Conservation (phyloP, 2,329 filamentous ascomycete genomes). For the Purpureocillium lavendulum region DNA sequence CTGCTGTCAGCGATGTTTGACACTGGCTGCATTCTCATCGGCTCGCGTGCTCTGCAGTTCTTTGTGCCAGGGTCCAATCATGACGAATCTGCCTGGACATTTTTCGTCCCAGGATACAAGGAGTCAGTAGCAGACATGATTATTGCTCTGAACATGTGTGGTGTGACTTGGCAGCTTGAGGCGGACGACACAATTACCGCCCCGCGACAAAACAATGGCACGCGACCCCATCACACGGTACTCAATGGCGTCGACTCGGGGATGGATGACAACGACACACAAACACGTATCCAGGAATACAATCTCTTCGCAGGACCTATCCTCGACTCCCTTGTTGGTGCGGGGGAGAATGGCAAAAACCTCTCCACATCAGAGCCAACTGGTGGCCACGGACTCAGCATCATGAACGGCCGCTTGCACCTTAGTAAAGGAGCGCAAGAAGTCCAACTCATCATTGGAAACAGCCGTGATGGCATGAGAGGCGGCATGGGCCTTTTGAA, state of each 20-base stretch:
- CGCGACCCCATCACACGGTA: too few relatives aligned
- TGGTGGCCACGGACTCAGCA: not conserved
- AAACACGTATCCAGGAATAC: too few relatives aligned
- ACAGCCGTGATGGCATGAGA: not conserved
- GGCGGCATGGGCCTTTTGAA: conserved; percentile 6
- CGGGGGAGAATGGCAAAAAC: too few relatives aligned
- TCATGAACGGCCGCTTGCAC: conserved; percentile 1
- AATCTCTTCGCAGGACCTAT: too few relatives aligned
- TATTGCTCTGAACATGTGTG: conserved; percentile 4
- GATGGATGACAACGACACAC: too few relatives aligned
- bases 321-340: too few relatives aligned
- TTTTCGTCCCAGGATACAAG: conserved; percentile 7
- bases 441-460: conserved; percentile 7
- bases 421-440: conserved; percentile 1
- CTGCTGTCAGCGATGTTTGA: conserved; percentile 7
- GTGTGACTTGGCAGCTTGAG: conserved; percentile 4
- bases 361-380: not conserved
- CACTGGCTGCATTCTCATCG: conserved; percentile 4
- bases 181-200: not conserved
- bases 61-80: conserved; percentile 4
- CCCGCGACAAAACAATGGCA: too few relatives aligned
- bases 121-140: conserved; percentile 7
- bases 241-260: too few relatives aligned
- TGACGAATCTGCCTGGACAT: conserved; percentile 2
- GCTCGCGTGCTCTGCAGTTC: conserved; percentile 6